Conservation (phyloP, 768 basidiomycete species). For the Saitozyma sp. region DNA sequence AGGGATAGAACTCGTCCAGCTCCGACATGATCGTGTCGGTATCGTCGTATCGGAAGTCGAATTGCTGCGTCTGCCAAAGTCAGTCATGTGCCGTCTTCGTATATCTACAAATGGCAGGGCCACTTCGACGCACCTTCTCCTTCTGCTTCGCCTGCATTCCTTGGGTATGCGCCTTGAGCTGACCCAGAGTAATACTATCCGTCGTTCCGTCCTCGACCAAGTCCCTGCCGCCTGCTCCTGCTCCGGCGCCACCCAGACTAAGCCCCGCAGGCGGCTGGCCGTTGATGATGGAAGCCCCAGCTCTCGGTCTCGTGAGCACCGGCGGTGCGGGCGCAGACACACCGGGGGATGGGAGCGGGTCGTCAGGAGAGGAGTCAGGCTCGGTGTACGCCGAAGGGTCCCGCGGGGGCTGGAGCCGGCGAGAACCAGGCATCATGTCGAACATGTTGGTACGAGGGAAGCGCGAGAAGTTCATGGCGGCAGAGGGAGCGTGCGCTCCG, state of each 20-base stretch:
- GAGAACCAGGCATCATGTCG: constrained; percentile 13
- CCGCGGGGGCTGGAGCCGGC: constrained; percentile 5
- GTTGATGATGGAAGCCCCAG: constrained; percentile 18
- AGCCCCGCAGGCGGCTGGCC: constrained; percentile 5
- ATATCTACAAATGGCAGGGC: background rate
- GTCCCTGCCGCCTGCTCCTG: constrained; percentile 8
- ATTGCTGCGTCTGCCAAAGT: constrained; percentile 50
- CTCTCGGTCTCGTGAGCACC: constrained; percentile 26
- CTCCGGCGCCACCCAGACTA: constrained; percentile 2
- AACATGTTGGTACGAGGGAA: constrained; percentile 12
- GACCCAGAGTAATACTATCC: constrained; percentile 48
- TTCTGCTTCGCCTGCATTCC: constrained; percentile 36
- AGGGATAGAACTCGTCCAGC: constrained; percentile 96
- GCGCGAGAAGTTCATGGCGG: constrained; percentile 17
- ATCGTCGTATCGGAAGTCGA: constrained; percentile 92
- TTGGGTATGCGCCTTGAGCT: constrained; percentile 42
- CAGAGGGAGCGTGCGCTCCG: too few species aligned
- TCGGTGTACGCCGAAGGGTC: background rate
- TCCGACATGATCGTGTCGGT: constrained; percentile 95
- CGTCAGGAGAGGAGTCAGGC: background rate
- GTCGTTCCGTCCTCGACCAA: constrained; percentile 4
- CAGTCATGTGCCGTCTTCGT: background rate
- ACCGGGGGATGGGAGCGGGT: background rate
- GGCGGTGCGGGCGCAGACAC: constrained; percentile 14
- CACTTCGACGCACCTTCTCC: constrained; percentile 13